Conservation (phyloP, 1,139 yeast genomes). For the Candida sanyaensis region DNA sequence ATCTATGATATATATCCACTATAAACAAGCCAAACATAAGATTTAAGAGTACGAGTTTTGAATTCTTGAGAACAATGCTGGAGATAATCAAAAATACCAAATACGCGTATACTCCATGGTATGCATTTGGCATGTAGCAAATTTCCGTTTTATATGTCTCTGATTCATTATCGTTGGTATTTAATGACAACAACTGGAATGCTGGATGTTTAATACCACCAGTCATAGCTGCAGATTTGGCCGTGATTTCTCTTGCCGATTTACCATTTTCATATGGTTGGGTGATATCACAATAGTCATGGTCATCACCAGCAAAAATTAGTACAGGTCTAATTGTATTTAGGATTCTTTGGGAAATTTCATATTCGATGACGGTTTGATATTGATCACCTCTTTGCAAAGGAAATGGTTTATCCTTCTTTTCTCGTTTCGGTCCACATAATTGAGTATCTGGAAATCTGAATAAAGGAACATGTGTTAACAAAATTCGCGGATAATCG, state of each 20-base stretch:
- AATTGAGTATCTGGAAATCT: conserved; percentile 29
- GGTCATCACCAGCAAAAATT: conserved; percentile 93
- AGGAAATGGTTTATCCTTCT: conserved; percentile 55
- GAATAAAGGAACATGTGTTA: conserved; percentile 57
- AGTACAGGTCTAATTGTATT: conserved; percentile 59
- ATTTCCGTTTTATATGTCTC: conserved; percentile 46
- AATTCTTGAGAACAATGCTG: neutral
- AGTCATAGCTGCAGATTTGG: conserved; percentile 90
- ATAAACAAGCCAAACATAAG: conserved; percentile 8
- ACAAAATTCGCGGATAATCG: conserved; percentile 61
- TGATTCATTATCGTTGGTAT: conserved; percentile 32
- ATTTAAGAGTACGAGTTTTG: conserved; percentile 1
- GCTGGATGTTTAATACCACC: conserved; percentile 88
- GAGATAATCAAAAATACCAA: conserved; percentile 6
- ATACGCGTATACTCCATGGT: conserved; percentile 17
- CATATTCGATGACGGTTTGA: conserved; percentile 54
- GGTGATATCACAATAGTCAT: conserved; percentile 83
- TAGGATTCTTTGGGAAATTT: conserved; percentile 58
- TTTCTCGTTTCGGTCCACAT: conserved; percentile 54
- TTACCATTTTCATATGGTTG: conserved; percentile 48
- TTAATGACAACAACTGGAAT: conserved; percentile 74
- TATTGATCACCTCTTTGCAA: conserved; percentile 66
- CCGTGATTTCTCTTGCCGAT: conserved; percentile 73
- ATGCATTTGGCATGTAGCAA: conserved; percentile 77
- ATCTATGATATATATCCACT: conserved; percentile 11